Conservation (phyloP, 257 asterid genomes). For the Echites panduratus region DNA sequence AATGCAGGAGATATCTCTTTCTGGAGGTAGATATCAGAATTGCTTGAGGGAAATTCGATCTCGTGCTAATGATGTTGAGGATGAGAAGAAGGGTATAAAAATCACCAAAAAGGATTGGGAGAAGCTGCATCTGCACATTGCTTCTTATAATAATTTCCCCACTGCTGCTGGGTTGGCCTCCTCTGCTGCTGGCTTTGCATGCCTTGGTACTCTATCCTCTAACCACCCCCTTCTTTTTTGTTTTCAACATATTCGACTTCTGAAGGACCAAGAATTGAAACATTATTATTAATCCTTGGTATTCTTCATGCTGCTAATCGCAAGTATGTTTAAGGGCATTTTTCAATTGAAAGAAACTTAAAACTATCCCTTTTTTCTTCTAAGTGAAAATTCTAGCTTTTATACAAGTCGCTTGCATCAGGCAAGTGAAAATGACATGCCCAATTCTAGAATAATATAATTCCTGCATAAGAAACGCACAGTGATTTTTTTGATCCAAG, state of each 20-base stretch:
- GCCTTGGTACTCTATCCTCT: slow-evolving; percentile 59
- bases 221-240: neutral
- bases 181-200: slow-evolving; percentile 99
- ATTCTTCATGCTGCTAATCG: neutral
- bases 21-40: slow-evolving; percentile 82
- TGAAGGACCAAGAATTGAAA: neutral
- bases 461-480: neutral
- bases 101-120: slow-evolving; percentile 83
- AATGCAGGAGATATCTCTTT: slow-evolving; percentile 87
- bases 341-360: neutral
- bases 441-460: neutral
- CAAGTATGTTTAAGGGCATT: neutral
- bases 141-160: slow-evolving; percentile 90
- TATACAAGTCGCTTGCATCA: neutral
- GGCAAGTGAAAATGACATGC: neutral
- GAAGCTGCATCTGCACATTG: slow-evolving; percentile 75
- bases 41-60: slow-evolving; percentile 91
- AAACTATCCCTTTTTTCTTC: neutral
- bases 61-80: slow-evolving; percentile 84
- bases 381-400: neutral
- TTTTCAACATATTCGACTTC: neutral
- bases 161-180: slow-evolving; percentile 99
- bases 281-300: neutral
- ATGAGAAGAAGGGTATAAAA: slow-evolving; percentile 79
- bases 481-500: neutral